Percentiles rank a stretch among this genome's conserved stretches.
Conservation (phyloP, 768 basidiomycete species). For the Panaeolus cyanescens region DNA sequence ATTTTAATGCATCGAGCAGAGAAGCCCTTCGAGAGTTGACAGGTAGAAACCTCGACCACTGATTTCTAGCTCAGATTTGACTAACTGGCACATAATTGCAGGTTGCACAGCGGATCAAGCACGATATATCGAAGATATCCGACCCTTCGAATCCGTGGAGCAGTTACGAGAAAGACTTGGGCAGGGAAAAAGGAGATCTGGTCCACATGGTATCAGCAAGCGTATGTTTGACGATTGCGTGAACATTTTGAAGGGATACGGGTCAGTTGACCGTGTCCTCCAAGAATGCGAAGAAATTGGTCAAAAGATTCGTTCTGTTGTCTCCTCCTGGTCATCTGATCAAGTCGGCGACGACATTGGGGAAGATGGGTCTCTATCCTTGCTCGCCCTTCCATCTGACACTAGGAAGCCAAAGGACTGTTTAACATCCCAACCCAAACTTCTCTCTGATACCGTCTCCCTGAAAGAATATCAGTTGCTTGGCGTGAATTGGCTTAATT, state of each 20-base stretch:
- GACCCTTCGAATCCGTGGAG: constrained; percentile 78
- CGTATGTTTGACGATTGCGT: constrained; percentile 91
- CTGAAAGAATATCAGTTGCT: constrained; percentile 97
- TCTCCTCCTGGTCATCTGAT: constrained; percentile 73
- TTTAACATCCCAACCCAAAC: constrained; percentile 71
- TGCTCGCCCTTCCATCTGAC: constrained; percentile 47
- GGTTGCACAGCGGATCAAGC: constrained; percentile 86
- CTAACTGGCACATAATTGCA: constrained; percentile 24
- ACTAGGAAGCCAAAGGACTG: constrained; percentile 51
- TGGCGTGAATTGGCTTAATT: constrained; percentile 96
- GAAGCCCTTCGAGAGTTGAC: constrained; percentile 77
- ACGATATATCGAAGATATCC: constrained; percentile 68
- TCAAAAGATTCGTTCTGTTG: constrained; percentile 65
- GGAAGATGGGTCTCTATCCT: constrained; percentile 65
- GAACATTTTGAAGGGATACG: constrained; percentile 82
- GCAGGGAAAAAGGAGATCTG: constrained; percentile 86
- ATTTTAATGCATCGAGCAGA: constrained; percentile 63
- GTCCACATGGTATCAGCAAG: constrained; percentile 81
- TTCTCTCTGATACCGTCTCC: constrained; percentile 64
- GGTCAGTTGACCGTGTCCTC: constrained; percentile 85
- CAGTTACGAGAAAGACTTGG: constrained; percentile 77
- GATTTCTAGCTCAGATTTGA: background rate
- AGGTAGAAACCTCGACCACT: constrained; percentile 43
- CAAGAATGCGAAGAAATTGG: constrained; percentile 90
- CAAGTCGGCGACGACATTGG: constrained; percentile 35